Evolutionary conservation across 805 yeast species (phyloP).

Genomic region (Suhomyces vadensis): DNA sequence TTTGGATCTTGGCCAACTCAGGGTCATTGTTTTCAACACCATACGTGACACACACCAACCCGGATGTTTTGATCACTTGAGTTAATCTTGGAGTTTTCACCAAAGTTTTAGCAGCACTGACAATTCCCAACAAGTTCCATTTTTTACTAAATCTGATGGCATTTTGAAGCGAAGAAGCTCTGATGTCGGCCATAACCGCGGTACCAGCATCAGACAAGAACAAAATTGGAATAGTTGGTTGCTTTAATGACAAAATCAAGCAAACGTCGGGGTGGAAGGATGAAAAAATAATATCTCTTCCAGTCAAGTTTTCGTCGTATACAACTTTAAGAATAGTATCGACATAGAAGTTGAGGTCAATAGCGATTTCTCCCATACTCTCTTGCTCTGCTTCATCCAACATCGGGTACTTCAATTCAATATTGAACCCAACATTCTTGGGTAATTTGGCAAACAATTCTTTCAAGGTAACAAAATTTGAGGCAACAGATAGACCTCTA

Average conservation of each 20-base stretch:
- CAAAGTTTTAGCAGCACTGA: conserved; percentile 82
- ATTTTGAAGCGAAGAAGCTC: conserved; percentile 85
- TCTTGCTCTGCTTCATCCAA: conserved; percentile 88
- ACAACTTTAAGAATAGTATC: conserved; percentile 82
- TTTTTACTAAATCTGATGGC: conserved; percentile 87
- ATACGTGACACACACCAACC: conserved; percentile 90
- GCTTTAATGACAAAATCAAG: conserved; percentile 79
- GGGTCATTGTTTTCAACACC: conserved; percentile 86
- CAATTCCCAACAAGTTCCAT: conserved; percentile 92
- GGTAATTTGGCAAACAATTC: conserved; percentile 85
- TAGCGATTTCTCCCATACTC: conserved; percentile 80
- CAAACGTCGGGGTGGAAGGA: conserved; percentile 96
- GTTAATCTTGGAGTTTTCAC: conserved; percentile 89
- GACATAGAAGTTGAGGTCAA: conserved; percentile 83
- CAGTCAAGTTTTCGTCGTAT: conserved; percentile 69
- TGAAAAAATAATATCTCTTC: conserved; percentile 85
- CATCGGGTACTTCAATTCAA: conserved; percentile 95
- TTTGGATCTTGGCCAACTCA: conserved; percentile 76
- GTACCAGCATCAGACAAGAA: conserved; percentile 91
- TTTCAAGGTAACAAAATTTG: conserved; percentile 84
- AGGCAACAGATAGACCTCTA: conserved; percentile 86
- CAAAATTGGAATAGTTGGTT: conserved; percentile 89
- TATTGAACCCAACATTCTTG: conserved; percentile 82
- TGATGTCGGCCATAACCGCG: conserved; percentile 77
- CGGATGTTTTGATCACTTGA: conserved; percentile 85